Evolutionary conservation across 345 rosid genomes (phyloP).

Genomic region (Jatropha curcas): DNA sequence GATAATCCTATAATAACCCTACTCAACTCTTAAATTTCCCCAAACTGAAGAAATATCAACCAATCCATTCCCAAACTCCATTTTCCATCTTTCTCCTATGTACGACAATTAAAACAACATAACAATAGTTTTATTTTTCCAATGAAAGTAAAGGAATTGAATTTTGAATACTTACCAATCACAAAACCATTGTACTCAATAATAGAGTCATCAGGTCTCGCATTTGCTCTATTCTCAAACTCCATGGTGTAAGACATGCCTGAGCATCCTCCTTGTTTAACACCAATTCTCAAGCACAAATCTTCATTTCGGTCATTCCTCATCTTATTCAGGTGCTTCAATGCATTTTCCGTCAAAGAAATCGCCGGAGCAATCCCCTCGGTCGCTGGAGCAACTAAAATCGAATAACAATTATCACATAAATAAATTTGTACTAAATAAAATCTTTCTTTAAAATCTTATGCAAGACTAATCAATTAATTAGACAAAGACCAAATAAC

Average conservation of each 20-base stretch:
- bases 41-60: neutral
- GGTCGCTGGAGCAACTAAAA: constrained; percentile 40
- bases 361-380: constrained; percentile 78
- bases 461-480: neutral
- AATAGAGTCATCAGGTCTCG: constrained; percentile 79
- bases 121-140: neutral
- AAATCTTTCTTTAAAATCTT: neutral
- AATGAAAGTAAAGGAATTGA: neutral
- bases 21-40: neutral
- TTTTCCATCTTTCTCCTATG: too few relatives aligned
- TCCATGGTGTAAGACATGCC: constrained; percentile 99
- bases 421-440: neutral
- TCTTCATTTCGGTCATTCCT: constrained; percentile 67
- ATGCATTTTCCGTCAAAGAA: constrained; percentile 66
- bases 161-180: constrained; percentile 51
- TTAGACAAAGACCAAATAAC: neutral
- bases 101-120: neutral
- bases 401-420: neutral
- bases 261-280: constrained; percentile 91
- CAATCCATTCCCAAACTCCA: neutral
- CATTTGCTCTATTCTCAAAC: constrained; percentile 60
- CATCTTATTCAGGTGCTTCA: constrained; percentile 82
- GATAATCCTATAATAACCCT: too few relatives aligned
- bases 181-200: constrained; percentile 74
- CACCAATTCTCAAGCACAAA: constrained; percentile 89